Evolutionary conservation across 177 flowering plant genomes (phyloP).

Genomic region (Tripterygium wilfordii): DNA sequence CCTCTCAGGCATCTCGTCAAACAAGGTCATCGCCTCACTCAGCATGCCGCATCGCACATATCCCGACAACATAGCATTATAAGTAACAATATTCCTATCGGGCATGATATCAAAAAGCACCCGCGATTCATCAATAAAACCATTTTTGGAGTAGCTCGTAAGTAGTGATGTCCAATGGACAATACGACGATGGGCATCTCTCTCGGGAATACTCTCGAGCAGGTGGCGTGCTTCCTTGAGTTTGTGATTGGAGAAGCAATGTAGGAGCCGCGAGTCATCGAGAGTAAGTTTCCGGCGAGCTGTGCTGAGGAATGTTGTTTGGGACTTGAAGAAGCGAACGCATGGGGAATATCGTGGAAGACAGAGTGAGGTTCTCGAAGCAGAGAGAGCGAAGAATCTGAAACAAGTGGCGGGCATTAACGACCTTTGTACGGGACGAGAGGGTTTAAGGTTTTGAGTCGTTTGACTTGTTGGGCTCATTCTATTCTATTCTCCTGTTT

Average conservation of each 20-base stretch:
- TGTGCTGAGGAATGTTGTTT: conserved; percentile 3
- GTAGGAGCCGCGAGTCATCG: conserved; percentile 23
- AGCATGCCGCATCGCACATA: conserved; percentile 38
- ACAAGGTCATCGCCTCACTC: conserved; percentile 30
- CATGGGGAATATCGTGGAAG: neutral
- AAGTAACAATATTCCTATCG: conserved; percentile 36
- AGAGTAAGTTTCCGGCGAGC: conserved; percentile 1
- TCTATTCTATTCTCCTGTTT: too few relatives aligned
- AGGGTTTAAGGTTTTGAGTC: too few relatives aligned
- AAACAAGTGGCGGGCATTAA: conserved; percentile 9
- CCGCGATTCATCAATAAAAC: conserved; percentile 42
- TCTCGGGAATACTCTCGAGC: conserved; percentile 33
- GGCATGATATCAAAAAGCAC: conserved; percentile 46
- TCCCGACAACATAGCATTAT: conserved; percentile 49
- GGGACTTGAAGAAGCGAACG: conserved; percentile 9
- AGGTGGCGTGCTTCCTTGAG: conserved; percentile 27
- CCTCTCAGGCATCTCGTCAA: conserved; percentile 40
- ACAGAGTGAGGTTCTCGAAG: neutral
- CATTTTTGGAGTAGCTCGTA: conserved; percentile 27
- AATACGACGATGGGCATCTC: conserved; percentile 15
- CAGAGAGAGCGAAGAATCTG: neutral
- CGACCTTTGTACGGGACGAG: too few relatives aligned
- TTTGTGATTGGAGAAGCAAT: conserved; percentile 12
- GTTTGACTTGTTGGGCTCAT: too few relatives aligned
- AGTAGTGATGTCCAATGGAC: conserved; percentile 39